phyloP scores from a whole-genome alignment of 2,329 filamentous ascomycete species.

The Ploettnerulaceae sp. region DNA sequence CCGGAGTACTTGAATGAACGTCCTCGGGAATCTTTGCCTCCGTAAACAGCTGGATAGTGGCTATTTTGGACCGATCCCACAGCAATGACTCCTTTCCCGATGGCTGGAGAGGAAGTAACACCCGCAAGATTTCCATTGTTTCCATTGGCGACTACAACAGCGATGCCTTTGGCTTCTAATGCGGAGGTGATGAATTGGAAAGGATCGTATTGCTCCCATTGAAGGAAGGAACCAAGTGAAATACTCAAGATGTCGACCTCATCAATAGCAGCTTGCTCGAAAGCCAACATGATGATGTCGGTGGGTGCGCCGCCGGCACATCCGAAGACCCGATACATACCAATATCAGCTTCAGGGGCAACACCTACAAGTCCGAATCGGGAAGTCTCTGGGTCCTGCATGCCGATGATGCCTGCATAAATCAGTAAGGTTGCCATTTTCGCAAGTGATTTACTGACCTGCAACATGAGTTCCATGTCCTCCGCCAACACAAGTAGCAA shows the following conservation, averaged over 20 bases:
- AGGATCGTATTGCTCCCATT: conserved; percentile 12
- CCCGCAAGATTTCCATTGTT: conserved; percentile 15
- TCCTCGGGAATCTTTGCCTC: not conserved
- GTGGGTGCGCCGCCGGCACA: conserved; percentile 12
- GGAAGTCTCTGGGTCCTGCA: not conserved
- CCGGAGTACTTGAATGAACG: not conserved
- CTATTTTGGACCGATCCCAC: conserved; percentile 15
- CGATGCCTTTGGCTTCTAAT: conserved; percentile 4
- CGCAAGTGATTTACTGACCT: conserved; percentile 4
- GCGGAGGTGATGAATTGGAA: not conserved
- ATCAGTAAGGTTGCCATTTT: not conserved
- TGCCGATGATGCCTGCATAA: not conserved
- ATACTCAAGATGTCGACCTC: conserved; percentile 23
- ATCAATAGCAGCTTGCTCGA: conserved; percentile 20
- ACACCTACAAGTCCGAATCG: conserved; percentile 4
- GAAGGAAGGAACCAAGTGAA: conserved; percentile 15
- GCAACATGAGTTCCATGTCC: conserved; percentile 27
- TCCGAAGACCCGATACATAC: conserved; percentile 21
- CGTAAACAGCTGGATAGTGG: not conserved
- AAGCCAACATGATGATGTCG: conserved; percentile 19
- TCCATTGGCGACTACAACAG: conserved; percentile 13
- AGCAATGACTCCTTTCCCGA: conserved; percentile 11
- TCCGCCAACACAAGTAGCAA: conserved; percentile 21
- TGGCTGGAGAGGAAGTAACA: not conserved
- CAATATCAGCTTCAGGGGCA: conserved; percentile 21